Percentiles rank a stretch among this genome's conserved stretches.
Conservation (phyloP, 202 grass and related monocot genomes). For the Carex sylvatica region DNA sequence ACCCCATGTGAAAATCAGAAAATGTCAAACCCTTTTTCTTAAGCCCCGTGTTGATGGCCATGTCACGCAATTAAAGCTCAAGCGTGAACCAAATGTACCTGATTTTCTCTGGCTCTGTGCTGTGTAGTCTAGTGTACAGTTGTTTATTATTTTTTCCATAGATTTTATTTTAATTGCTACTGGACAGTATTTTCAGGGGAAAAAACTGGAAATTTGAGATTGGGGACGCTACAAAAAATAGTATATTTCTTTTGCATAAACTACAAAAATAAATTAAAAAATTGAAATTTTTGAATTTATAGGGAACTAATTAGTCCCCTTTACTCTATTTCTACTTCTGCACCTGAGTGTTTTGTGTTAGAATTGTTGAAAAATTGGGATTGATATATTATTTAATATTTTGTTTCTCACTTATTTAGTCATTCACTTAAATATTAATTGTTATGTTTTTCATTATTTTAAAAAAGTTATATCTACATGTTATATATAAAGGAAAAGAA, state of each 20-base stretch:
- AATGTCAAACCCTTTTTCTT: conserved; percentile 29
- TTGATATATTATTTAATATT: not conserved
- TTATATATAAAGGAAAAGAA: not conserved
- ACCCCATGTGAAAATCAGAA: conserved; percentile 9
- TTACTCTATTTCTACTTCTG: no score
- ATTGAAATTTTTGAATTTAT: no score
- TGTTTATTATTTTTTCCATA: not conserved
- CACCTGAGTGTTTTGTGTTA: not conserved
- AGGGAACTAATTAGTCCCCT: no score
- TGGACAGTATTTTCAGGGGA: not conserved
- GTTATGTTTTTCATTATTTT: not conserved
- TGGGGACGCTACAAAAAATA: no score
- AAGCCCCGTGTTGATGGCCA: conserved; percentile 10
- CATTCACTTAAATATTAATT: not conserved
- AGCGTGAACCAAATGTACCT: not conserved
- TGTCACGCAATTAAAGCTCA: conserved; percentile 19
- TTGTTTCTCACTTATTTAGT: not conserved
- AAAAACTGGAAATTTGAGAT: no score
- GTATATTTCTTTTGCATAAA: no score
- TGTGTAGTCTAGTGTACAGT: not conserved
- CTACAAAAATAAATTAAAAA: no score
- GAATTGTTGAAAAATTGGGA: not conserved
- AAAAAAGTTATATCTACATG: not conserved
- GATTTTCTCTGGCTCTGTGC: not conserved
- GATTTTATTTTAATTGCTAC: not conserved